Evolutionary conservation across 352 stramenopile genomes (phyloP).

Genomic region (Phytophthora tubulina): DNA sequence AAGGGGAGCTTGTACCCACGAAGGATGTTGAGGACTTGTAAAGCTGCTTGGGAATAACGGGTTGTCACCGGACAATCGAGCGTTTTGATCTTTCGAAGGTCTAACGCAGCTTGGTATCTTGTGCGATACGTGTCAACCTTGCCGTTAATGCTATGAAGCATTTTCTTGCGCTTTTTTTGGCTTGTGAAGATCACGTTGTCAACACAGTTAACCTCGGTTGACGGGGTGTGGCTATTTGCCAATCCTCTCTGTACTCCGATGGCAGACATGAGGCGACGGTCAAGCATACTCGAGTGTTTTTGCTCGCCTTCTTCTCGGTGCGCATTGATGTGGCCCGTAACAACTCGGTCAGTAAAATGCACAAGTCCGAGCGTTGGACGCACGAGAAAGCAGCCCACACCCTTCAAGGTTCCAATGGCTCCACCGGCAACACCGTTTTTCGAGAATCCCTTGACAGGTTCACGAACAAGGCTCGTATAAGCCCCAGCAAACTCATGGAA

Average conservation of each 20-base stretch:
- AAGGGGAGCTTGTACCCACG: neutral
- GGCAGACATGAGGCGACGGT: constrained; percentile 27
- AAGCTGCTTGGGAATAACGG: constrained; percentile 3
- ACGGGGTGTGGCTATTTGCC: constrained; percentile 18
- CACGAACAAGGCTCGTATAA: constrained; percentile 45
- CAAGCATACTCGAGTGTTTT: constrained; percentile 31
- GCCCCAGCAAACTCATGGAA: constrained; percentile 46
- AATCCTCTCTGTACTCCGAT: constrained; percentile 28
- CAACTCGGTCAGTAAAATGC: constrained; percentile 46
- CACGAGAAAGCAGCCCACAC: constrained; percentile 33
- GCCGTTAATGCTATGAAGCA: constrained; percentile 12
- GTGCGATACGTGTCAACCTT: constrained; percentile 3
- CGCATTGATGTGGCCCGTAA: constrained; percentile 46
- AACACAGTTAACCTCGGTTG: constrained; percentile 10
- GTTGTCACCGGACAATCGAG: neutral
- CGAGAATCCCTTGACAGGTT: constrained; percentile 31
- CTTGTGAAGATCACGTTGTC: constrained; percentile 29
- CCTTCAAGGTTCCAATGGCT: constrained; percentile 30
- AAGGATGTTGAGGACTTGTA: neutral
- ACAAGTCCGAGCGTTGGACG: constrained; percentile 43
- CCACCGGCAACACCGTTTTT: constrained; percentile 21
- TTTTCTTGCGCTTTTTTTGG: constrained; percentile 31
- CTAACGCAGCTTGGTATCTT: constrained; percentile 19
- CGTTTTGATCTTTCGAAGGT: constrained; percentile 9
- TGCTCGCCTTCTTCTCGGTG: constrained; percentile 40